Evolutionary conservation across 768 basidiomycete genomes (phyloP), one percentile per base, ranked within the genome.

Genomic region (Tylopilus cervinicoccineus): DNA sequence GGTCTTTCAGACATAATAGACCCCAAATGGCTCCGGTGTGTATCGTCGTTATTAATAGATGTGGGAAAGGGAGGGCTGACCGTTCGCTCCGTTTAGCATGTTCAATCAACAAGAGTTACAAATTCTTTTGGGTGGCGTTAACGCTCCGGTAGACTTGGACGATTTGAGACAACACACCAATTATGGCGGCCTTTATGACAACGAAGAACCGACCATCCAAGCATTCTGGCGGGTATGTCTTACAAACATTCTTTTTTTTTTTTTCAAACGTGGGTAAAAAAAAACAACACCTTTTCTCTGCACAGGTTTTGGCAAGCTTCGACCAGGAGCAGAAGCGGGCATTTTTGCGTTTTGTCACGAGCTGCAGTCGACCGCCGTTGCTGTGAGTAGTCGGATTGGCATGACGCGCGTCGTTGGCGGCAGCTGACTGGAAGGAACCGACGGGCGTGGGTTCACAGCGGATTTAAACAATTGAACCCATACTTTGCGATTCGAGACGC

Each of bases 101-200:
- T 99, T 98, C 71, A 95, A 97, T 65, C 94, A 95, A 55, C 88
- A 91, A 62, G 96, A 98, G 66, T 74, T 97, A 4, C 93, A 93
- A 63, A 86, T 95, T 40, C 73, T 98, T 1, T 75, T 99, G 6
- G 94, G 94, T 0, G 93, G 91, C 7, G 87, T 88, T 27, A 87
- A 94, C 51, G 74, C 88, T 0, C 86, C 87, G 0, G 84, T 95
- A 39, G 88, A 94, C 61, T 54, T 97, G 8, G 81, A 86, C 14
- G 94, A 99, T 65, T 67, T 97, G 49, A 73, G 83, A 48, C 59
- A 64, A 9, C 74, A 98, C 58, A 90, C 90, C 0, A 78, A 83
- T 43, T 93, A 95, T 52, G 91, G 92, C 2, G 92, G 93, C 6
- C 60, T 85, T 17, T 92, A 85, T 58, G 75, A 85, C 56, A 76